Evolutionary conservation across 78 protist genomes (phyloP).

Genomic region (Speleostelium caveatum): DNA sequence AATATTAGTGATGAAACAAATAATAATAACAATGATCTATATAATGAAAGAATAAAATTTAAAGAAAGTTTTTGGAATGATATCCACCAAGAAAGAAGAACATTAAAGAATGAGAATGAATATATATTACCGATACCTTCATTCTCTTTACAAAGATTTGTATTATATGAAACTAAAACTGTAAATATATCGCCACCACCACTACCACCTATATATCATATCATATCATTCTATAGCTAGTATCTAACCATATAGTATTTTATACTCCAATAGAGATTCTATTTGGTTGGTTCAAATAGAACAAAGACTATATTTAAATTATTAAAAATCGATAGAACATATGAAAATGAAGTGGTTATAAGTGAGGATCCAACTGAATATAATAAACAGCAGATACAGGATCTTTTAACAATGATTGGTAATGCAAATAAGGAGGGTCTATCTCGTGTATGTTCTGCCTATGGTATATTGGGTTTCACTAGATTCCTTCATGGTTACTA

Average conservation of each 20-base stretch:
- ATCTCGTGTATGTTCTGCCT: conserved; percentile 44
- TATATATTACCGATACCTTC: conserved; percentile 53
- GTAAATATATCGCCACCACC: no score
- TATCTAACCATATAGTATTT: neutral
- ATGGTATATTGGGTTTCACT: conserved; percentile 88
- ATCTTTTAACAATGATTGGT: conserved; percentile 74
- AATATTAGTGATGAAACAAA: no score
- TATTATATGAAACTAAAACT: conserved; percentile 73
- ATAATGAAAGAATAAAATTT: no score
- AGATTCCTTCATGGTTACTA: conserved; percentile 93
- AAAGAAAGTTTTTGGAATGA: conserved; percentile 37
- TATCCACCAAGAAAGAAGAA: neutral
- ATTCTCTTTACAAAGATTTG: conserved; percentile 68
- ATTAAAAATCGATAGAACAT: conserved; percentile 84
- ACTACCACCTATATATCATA: no score
- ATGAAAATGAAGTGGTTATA: conserved; percentile 50
- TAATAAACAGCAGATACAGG: conserved; percentile 65
- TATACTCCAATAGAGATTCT: conserved; percentile 62
- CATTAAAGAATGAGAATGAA: neutral
- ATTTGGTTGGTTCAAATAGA: conserved; percentile 86
- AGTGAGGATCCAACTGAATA: conserved; percentile 83
- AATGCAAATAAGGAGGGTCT: conserved; percentile 71
- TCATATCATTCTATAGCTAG: no score
- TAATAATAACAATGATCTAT: no score
- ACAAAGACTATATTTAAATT: conserved; percentile 46